Percentiles rank a stretch among this genome's conserved stretches.
These are phyloP conservation scores for Nakazawaea molendinolei DNA, from an alignment of 805 yeast species.

Conservation along the genomic window DNA sequence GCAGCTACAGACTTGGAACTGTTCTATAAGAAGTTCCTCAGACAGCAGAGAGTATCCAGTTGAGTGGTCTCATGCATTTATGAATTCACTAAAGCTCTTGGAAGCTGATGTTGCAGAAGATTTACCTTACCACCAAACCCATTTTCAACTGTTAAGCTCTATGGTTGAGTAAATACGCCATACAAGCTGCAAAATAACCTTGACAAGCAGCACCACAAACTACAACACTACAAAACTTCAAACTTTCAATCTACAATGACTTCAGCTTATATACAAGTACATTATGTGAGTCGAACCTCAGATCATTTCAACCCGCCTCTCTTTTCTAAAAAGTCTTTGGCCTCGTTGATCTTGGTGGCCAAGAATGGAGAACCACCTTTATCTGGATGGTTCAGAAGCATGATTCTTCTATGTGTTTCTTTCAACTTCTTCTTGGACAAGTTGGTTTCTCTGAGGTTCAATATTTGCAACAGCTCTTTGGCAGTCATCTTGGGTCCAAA, in stretches of 20 bases:
- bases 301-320: constrained; percentile 39
- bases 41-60: neutral
- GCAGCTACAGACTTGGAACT: neutral
- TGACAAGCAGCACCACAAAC: no score
- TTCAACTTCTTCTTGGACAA: constrained; percentile 59
- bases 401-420: constrained; percentile 74
- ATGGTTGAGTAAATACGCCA: no score
- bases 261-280: constrained; percentile 7
- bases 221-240: no score
- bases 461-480: constrained; percentile 80
- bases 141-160: no score
- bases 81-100: neutral
- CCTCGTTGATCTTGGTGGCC: constrained; percentile 91
- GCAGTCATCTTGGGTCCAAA: constrained; percentile 89
- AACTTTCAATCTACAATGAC: no score
- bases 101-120: neutral
- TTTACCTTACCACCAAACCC: neutral
- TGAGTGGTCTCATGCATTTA: neutral
- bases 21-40: neutral
- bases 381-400: constrained; percentile 91
- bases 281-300: no score
- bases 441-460: constrained; percentile 65
- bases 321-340: constrained; percentile 72
- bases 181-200: no score
- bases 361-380: constrained; percentile 86